Base-by-base conservation (phyloP, 331 rosid genomes). In the Saraca asoca region DNA sequence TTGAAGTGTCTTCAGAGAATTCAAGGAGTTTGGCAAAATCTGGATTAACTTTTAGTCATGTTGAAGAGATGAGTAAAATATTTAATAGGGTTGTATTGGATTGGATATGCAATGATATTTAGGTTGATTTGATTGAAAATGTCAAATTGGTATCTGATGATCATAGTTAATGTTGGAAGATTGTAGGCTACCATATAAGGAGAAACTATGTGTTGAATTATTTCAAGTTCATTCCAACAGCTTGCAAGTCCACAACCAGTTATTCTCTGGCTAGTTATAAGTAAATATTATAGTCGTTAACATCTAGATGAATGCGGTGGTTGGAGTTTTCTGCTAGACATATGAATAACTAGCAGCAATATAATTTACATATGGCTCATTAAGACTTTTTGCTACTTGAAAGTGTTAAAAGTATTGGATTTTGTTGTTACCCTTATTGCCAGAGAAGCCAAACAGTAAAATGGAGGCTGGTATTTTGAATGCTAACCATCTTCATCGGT, bases 401-500 rank as follows among this genome's bases (percentile, higher is more conserved):
- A 59, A 65, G 79, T 59, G 44, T 58, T 74, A 35, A 48, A 64
- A 48, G 71, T 70, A 63, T 66, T 6, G 9, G 53, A 61, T 54
- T 64, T 70, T 33, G 38, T 69, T 6, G 65, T 77, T 59, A 39
- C 75, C 39, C 58, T 71, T 38, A 46, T 66, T 69, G 45, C 60
- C 58, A 62, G 61, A 65, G 78, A 56, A 15, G 71, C 37, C 62
- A 14, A 75, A 78, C 53, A 61, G 61, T 68, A 79, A 79, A 56
- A 82, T 87, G 98, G 95, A 85, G 51, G 72, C 85, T 19, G 75
- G 51, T 35, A 62, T 60, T 62, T 58, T 20, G 57, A 71, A 50
- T 66, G 41, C 73, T 71, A 73, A 78, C 76, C 78, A 64, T 45
- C 50, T 86, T 63, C 78, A 66, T 60, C 83, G 71, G 66, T 82